Base-by-base conservation (phyloP, 345 rosid species). In the Eucalyptus erythrocorys region DNA sequence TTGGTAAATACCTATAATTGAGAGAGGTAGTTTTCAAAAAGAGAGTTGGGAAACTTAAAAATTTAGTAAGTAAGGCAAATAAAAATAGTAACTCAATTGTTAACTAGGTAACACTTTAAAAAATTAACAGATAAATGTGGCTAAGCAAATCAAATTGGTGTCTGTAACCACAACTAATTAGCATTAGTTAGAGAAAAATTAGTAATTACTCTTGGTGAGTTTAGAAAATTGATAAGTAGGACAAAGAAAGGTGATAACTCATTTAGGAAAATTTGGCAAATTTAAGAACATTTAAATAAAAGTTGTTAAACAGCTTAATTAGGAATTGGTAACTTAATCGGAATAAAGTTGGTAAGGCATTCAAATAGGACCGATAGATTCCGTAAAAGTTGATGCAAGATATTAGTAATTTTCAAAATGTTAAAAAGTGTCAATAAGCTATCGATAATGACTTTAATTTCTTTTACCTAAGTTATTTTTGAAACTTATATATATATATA, bases 241-340 rank as follows among this genome's bases (percentile, higher is more conserved):
- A 76, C 82, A 40, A 40, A 37, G 6, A 76, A 34, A 40, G 3
- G 27, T 22, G 4, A 76, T 40, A 21, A 17, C 15, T 40, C 30
- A 6, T 76, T 40, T 11, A 22, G 47, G 84, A 76, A 21, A 76
- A 40, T 40, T 22, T 76, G 8, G 47, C 42, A 76, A 21, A 76
- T 76, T 40, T 40, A 37, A 40, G 7, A 19, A 76, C 84, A 40
- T 21, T 19, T 0, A 6, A 42, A 40, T 76, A 11, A 19, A 76
- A 76, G 47, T 21, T 40, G 47, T 19, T 40, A 76, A 76, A 12
- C 30, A 19, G 4, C 13, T 40, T 7, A 27, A 61, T 27, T 61
- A 30, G 4, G 68, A 61, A 26, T 55, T 0, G 30, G 3, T 55
- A 24, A 55, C 13, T 55, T 5, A 55, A 55, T 24, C 6, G 1